Conservation (phyloP, 1,284 basidiomycete genomes). For the Neonothopanus nambi region DNA sequence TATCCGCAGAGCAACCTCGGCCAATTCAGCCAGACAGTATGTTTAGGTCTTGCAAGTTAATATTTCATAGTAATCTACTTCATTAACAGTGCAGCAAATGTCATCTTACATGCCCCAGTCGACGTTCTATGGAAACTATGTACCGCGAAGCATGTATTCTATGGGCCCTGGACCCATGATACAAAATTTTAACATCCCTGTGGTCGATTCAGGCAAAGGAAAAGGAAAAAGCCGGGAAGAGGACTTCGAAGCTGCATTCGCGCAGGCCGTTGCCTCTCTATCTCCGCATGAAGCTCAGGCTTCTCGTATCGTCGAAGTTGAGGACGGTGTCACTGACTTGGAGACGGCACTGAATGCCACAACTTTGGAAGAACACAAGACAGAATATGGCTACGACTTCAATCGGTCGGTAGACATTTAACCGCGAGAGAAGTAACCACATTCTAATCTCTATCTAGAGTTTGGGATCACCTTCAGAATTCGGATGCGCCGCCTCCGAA, state of each 20-base stretch:
- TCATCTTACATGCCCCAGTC: slow-evolving; percentile 11
- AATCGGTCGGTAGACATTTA: slow-evolving; percentile 38
- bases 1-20: slow-evolving; percentile 1
- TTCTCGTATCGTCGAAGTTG: slow-evolving; percentile 57
- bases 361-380: slow-evolving; percentile 30
- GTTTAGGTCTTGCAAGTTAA: slow-evolving; percentile 2
- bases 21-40: slow-evolving; percentile 11
- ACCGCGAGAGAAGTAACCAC: too few species aligned
- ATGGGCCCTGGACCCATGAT: slow-evolving; percentile 9
- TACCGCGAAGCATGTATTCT: slow-evolving; percentile 1
- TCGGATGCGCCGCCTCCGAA: slow-evolving; percentile 56
- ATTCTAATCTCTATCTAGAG: slow-evolving; percentile 34
- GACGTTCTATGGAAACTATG: slow-evolving; percentile 11
- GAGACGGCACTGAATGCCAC: slow-evolving; percentile 42
- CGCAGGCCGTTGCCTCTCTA: slow-evolving; percentile 54
- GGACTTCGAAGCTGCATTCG: slow-evolving; percentile 80
- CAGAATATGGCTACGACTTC: slow-evolving; percentile 36
- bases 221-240: slow-evolving; percentile 75
- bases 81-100: slow-evolving; percentile 7
- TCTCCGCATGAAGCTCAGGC: slow-evolving; percentile 40
- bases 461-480: slow-evolving; percentile 59
- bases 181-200: slow-evolving; percentile 6
- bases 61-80: background rate
- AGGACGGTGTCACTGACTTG: slow-evolving; percentile 39
- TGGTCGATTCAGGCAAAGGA: slow-evolving; percentile 45